A percentile compares a stretch with the other conserved stretches of the same genome.
Conservation (phyloP, 208 protist species). For the Trypanosomatidae sp. region DNA sequence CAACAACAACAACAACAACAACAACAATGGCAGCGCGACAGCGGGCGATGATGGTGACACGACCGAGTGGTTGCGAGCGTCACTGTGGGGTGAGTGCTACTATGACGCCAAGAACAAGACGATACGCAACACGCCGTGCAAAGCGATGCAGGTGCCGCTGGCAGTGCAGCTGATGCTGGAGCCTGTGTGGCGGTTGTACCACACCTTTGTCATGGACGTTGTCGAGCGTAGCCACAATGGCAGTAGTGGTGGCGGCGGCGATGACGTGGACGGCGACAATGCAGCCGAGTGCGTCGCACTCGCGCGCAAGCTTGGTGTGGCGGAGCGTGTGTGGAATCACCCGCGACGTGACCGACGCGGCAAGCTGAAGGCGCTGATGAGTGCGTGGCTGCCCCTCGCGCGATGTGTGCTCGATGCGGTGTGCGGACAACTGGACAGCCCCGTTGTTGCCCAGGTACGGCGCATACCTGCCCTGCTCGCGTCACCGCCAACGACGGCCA, state of each 20-base stretch:
- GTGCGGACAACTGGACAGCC: slow-evolving; percentile 77
- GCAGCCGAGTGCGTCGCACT: slow-evolving; percentile 6
- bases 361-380: slow-evolving; percentile 83
- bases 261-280: neutral
- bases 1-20: too few relatives aligned
- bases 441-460: slow-evolving; percentile 68
- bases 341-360: slow-evolving; percentile 32
- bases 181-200: slow-evolving; percentile 94
- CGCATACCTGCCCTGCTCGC: slow-evolving; percentile 59
- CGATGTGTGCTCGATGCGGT: slow-evolving; percentile 81
- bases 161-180: slow-evolving; percentile 95
- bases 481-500: neutral
- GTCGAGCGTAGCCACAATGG: slow-evolving; percentile 29
- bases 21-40: too few relatives aligned
- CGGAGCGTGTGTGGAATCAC: slow-evolving; percentile 66
- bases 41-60: too few relatives aligned
- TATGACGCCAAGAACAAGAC: slow-evolving; percentile 90
- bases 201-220: slow-evolving; percentile 50
- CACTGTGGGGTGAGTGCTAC: slow-evolving; percentile 96
- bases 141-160: slow-evolving; percentile 77
- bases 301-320: slow-evolving; percentile 45
- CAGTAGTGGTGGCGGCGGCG: neutral
- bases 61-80: slow-evolving; percentile 51
- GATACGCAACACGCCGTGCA: slow-evolving; percentile 48
- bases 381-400: slow-evolving; percentile 91